Base-by-base conservation (phyloP, 257 asterid species). In the Solanum clarkiae region DNA sequence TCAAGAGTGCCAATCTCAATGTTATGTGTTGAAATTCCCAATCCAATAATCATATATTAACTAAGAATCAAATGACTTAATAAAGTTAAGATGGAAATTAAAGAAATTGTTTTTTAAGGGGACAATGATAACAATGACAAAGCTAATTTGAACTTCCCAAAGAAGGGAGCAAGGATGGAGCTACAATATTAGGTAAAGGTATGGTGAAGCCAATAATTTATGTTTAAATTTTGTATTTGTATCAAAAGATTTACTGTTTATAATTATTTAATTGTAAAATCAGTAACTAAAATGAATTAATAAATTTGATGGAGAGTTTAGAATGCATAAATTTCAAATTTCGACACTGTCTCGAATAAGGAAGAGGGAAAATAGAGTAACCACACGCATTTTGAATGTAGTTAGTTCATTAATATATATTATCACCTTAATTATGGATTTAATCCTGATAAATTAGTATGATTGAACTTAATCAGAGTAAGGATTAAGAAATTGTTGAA, bases 271-370 rank as follows among this genome's bases (percentile, higher is more conserved):
- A 53, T 53, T 53, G 7, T 13, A 17, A 53, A 53, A 13, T 15
- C 57, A 54, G 2, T 54, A 15, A 54, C 57, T 54, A 54, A 12
- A 24, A 63, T 6, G 71, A 26, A 40, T 5, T 22, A 22, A 60
- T 4, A 10, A 10, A 60, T n/a, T 56, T 3, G 2, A 10, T 1
- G 29, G 22, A 5, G n/a, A 60, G 1, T 60, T 60, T 0, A n/a
- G 1, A 59, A 59, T 0, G 7, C 6, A 65, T 65, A 63, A 24
- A 26, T 1, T 63, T 62, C 1, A 65, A 65, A 26, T 65, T 26
- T 0, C 0, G 1, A 10, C 6, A 22, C 22, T 7, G 16, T 6
- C 8, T 22, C 1, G 22, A 22, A 22, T 22, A 5, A 0, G n/a
- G 0, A 62, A 62, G 54, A 45, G 51, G 51, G 11, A 45, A 45